Evolutionary conservation across 768 basidiomycete genomes (phyloP), one percentile per base, ranked within the genome.

Genomic region (Porphyrellus cyaneotinctus): DNA sequence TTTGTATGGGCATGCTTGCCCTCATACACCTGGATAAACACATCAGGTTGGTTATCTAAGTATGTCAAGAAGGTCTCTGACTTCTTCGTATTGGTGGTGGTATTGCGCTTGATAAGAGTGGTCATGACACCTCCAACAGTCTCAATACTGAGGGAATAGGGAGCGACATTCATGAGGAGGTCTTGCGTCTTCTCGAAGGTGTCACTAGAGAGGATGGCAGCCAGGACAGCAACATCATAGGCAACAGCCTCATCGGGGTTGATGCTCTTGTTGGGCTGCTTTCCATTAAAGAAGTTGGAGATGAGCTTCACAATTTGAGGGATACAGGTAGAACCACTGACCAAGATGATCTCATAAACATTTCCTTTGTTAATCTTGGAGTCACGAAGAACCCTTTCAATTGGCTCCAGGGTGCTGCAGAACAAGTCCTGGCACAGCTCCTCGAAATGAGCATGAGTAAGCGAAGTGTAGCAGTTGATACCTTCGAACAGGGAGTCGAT

Each of bases 121-220:
- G 95, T 97, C 91, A 98, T 95, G 69, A 97, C 95, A 83, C 95
- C 95, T 72, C 95, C 95, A 59, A 93, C 93, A 36, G 95, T 97
- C 78, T 97, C 95, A 66, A 98, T 97, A 85, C 94, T 94, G 56
- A 86, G 82, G 49, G 91, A 93, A 44, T 93, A 74, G 53, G 88
- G 95, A 53, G 89, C 77, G 54, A 98, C 95, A 72, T 98, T 95
- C 65, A 97, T 88, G 52, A 97, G 83, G 49, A 98, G 80, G 62
- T 97, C 94, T 73, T 95, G 91, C 20, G 94, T n/a, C n/a, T n/a
- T n/a, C n/a, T n/a, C n/a, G n/a, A n/a, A n/a, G n/a, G n/a, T n/a
- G n/a, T n/a, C n/a, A 66, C 95, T 95, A 24, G 95, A 91, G 52
- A 98, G 87, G 64, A 97, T 95, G 64, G 95, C 95, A 51, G 93